Base-by-base conservation (phyloP, 768 basidiomycete species). In the Russula lepida region DNA sequence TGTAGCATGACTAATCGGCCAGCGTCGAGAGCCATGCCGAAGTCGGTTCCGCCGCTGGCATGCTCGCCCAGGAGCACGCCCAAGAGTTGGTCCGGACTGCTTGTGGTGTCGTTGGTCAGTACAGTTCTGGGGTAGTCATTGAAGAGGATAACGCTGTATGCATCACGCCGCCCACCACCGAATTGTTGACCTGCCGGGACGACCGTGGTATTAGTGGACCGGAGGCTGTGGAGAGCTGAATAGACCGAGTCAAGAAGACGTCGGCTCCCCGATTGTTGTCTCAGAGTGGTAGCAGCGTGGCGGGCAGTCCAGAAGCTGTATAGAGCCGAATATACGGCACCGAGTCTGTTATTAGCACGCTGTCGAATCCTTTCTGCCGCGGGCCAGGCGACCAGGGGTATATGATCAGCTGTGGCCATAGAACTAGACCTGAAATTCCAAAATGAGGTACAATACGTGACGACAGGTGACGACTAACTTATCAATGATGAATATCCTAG, bases 91-190 rank as follows among this genome's bases (percentile, higher is more conserved):
- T 79, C 74, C 0, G 83, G 77, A 2, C 74, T 68, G 50, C 78
- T 77, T 2, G 68, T 62, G 47, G 78, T 77, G 62, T 85, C 81
- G 58, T 84, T 81, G 39, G 65, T 58, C 32, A 81, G 55, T 6
- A 69, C 70, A 5, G 28, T 60, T 6, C 41, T 39, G 1, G 71
- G 46, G 0, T 1, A 5, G 15, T 69, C 51, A 51, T 78, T 67
- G 62, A 84, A 84, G n/a, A 82, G 64, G n/a, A 83, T 59, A 48
- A 85, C 74, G 6, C 80, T 83, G 62, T 85, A 85, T 1, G 84
- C 74, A 60, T 85, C 84, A 44, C 76, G 70, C 17, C 81, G 75
- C 15, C 51, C 54, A 7, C 19, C 7, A n/a, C 5, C 15, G 6
- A 12, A 64, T 1, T 56, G 68, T 50, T 72, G 70, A 21, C 28